phyloP scores from a whole-genome alignment of 2,329 filamentous ascomycete species.

The Penicillium occitanis region DNA sequence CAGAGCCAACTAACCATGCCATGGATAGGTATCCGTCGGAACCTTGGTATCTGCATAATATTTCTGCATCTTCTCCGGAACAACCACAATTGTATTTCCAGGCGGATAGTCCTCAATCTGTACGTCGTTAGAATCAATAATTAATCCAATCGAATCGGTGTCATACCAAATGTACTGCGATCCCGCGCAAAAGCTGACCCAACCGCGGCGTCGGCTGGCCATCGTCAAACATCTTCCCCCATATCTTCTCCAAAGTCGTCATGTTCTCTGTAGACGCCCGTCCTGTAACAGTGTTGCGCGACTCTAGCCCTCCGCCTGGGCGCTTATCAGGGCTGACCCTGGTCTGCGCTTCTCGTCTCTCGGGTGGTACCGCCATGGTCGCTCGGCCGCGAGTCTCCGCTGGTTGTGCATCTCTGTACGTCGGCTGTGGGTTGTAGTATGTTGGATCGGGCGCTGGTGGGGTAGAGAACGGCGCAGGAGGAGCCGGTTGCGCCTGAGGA shows the following conservation, averaged over 20 bases:
- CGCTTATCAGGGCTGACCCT: conserved; percentile 14
- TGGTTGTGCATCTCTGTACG: conserved; percentile 8
- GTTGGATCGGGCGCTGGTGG: conserved; percentile 10
- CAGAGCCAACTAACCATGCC: conserved; percentile 52
- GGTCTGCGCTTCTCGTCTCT: conserved; percentile 12
- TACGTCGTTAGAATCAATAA: not conserved
- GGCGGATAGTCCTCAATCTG: conserved; percentile 70
- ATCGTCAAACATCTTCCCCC: conserved; percentile 71
- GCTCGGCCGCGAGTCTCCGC: conserved; percentile 9
- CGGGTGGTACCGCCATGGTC: conserved; percentile 6
- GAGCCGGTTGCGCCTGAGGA: not conserved
- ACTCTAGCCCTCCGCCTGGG: conserved; percentile 27
- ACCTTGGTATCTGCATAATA: conserved; percentile 70
- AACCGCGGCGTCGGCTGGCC: conserved; percentile 68
- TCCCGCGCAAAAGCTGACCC: conserved; percentile 68
- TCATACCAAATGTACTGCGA: conserved; percentile 71
- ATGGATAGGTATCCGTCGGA: conserved; percentile 66
- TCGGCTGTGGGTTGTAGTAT: conserved; percentile 14
- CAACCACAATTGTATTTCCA: conserved; percentile 67
- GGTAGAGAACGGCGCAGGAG: conserved; percentile 19
- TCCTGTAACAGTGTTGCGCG: conserved; percentile 39
- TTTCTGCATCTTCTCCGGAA: conserved; percentile 70
- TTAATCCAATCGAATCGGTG: not conserved
- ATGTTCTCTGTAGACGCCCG: conserved; percentile 49
- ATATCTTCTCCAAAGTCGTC: conserved; percentile 68